phyloP scores from a whole-genome alignment of 75 land plant genomes.

The Cunninghamia lanceolata region DNA sequence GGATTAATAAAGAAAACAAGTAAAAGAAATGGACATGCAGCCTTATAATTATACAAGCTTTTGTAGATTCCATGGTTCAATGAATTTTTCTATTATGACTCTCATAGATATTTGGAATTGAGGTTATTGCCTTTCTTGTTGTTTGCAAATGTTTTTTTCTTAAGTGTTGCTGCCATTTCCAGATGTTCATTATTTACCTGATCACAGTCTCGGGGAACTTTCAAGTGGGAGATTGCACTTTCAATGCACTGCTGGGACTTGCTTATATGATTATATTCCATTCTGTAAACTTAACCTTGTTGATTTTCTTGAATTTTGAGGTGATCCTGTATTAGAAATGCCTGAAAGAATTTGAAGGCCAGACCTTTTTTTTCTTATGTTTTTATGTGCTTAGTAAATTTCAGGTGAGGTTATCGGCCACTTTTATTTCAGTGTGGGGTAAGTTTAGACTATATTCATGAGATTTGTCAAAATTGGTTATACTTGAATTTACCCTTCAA shows the following conservation, averaged over 20 bases:
- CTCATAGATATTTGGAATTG: not conserved
- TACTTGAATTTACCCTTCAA: not conserved
- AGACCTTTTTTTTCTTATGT: too few relatives aligned
- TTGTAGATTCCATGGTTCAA: not conserved
- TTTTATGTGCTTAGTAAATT: not conserved
- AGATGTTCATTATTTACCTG: not conserved
- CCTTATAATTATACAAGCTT: not conserved
- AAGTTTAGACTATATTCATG: not conserved
- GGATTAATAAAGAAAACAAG: not conserved
- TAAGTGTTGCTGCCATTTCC: not conserved
- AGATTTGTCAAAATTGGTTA: not conserved
- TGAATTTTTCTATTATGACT: not conserved
- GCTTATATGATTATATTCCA: not conserved
- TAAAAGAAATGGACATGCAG: not conserved
- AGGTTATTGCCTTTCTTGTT: not conserved
- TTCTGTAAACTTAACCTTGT: not conserved
- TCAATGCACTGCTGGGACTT: not conserved
- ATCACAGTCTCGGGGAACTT: not conserved
- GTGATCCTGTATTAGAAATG: not conserved
- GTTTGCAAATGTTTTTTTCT: not conserved
- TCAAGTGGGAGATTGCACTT: not conserved
- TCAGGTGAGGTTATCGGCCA: not conserved
- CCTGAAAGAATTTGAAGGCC: too few relatives aligned
- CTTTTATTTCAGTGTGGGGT: not conserved
- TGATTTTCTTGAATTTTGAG: not conserved